These are phyloP conservation scores for Xanthoconium separans DNA, from an alignment of 1,284 basidiomycete species.

Conservation along the genomic window DNA sequence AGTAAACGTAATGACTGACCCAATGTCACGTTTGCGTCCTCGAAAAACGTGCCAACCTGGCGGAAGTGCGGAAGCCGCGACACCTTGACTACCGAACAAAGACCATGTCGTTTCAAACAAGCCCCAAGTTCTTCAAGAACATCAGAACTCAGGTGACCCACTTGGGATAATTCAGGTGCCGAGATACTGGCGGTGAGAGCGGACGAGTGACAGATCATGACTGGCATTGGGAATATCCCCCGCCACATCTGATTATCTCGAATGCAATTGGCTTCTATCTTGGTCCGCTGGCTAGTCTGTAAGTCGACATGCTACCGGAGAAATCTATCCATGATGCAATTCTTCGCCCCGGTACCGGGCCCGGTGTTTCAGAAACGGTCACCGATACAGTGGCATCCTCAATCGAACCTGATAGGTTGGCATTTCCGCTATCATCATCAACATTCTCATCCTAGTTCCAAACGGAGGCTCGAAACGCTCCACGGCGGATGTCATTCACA, in stretches of 20 bases:
- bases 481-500: not conserved
- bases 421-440: not conserved
- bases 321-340: slow-evolving; percentile 12
- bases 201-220: slow-evolving; percentile 9
- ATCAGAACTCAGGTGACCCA: slow-evolving; percentile 4
- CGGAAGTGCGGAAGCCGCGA: slow-evolving; percentile 4
- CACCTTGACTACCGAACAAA: not conserved
- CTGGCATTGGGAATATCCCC: slow-evolving; percentile 10
- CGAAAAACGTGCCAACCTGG: not conserved
- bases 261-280: slow-evolving; percentile 16
- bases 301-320: slow-evolving; percentile 6
- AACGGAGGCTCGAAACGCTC: not conserved
- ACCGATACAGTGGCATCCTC: slow-evolving; percentile 5
- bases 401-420: not conserved
- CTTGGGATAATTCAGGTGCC: not conserved
- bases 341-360: slow-evolving; percentile 21
- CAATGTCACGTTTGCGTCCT: slow-evolving; percentile 3
- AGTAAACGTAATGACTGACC: slow-evolving; percentile 14
- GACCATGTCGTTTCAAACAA: not conserved
- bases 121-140: not conserved
- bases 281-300: slow-evolving; percentile 1
- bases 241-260: slow-evolving; percentile 11
- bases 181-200: slow-evolving; percentile 13
- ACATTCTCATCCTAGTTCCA: not conserved
- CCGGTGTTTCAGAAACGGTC: slow-evolving; percentile 14